Evolutionary conservation across 805 yeast genomes (phyloP).

Genomic region (Nadsonia fulvescens): DNA sequence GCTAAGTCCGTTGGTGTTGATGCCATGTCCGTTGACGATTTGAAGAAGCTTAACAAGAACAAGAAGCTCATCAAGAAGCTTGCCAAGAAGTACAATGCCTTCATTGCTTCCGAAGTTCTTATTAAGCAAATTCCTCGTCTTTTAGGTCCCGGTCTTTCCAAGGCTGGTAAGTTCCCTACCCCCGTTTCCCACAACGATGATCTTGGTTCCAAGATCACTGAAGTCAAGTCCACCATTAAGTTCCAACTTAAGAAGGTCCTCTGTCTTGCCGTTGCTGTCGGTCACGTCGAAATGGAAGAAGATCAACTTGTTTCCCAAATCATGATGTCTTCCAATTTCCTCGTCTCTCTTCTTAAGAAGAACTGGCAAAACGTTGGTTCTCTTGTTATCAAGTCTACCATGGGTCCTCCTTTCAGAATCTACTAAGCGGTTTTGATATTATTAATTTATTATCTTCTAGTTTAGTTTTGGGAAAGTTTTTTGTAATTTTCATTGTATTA

Average conservation of each 20-base stretch:
- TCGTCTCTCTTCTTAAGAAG: constrained; percentile 98
- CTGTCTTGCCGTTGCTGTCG: constrained; percentile 98
- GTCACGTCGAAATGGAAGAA: constrained; percentile 99
- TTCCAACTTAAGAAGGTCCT: constrained; percentile 99
- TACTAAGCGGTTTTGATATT: constrained; percentile 36
- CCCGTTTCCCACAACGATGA: constrained; percentile 99
- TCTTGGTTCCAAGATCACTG: constrained; percentile 85
- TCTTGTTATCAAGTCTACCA: constrained; percentile 94
- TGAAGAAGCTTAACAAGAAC: constrained; percentile 99
- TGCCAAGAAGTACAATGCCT: constrained; percentile 99
- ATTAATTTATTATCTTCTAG: no score
- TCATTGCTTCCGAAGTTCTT: constrained; percentile 97
- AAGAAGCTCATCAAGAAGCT: constrained; percentile 98
- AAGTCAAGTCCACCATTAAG: constrained; percentile 98
- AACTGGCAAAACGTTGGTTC: constrained; percentile 99
- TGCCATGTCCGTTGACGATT: constrained; percentile 99
- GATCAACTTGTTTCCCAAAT: constrained; percentile 91
- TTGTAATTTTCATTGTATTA: no score
- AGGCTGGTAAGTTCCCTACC: constrained; percentile 99
- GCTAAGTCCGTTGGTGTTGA: constrained; percentile 98
- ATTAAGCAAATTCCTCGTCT: constrained; percentile 99
- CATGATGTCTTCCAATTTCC: constrained; percentile 97
- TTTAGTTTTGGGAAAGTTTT: no score
- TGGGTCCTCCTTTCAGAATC: constrained; percentile 99
- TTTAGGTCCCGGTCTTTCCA: constrained; percentile 98